Conservation (phyloP, 1,284 basidiomycete genomes). For the Exobasidium rhododendri region DNA sequence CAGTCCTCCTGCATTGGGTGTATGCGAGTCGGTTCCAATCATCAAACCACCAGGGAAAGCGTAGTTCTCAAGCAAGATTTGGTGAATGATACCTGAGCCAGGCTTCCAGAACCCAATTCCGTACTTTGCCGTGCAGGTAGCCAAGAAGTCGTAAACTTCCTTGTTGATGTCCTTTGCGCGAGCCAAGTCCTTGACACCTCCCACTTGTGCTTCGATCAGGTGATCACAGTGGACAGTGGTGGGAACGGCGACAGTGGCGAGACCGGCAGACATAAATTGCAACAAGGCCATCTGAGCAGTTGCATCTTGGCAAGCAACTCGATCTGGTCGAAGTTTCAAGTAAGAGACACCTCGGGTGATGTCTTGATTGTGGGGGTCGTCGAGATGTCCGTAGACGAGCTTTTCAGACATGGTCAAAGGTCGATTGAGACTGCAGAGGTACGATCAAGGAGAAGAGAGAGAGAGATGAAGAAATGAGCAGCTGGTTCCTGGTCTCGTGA, state of each 20-base stretch:
- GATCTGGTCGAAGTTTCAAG: slow-evolving; percentile 60
- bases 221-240: slow-evolving; percentile 93
- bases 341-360: slow-evolving; percentile 52
- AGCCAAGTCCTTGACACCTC: slow-evolving; percentile 86
- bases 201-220: slow-evolving; percentile 94
- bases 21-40: slow-evolving; percentile 99
- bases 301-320: slow-evolving; percentile 99
- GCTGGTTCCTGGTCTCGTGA: slow-evolving; percentile 1
- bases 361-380: slow-evolving; percentile 53
- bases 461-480: background rate
- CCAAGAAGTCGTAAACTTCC: slow-evolving; percentile 99
- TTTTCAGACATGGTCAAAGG: slow-evolving; percentile 53
- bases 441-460: slow-evolving; percentile 4
- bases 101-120: slow-evolving; percentile 99
- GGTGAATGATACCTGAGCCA: slow-evolving; percentile 77
- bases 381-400: slow-evolving; percentile 55
- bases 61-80: slow-evolving; percentile 88
- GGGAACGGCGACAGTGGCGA: slow-evolving; percentile 82
- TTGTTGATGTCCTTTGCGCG: slow-evolving; percentile 92
- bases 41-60: slow-evolving; percentile 98
- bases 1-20: slow-evolving; percentile 97
- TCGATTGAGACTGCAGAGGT: slow-evolving; percentile 45
- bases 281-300: slow-evolving; percentile 99
- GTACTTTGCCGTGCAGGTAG: slow-evolving; percentile 96
- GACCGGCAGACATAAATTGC: slow-evolving; percentile 97